Base-by-base conservation (phyloP, 2,329 filamentous ascomycete species). In the Fusarium coffeatum region DNA sequence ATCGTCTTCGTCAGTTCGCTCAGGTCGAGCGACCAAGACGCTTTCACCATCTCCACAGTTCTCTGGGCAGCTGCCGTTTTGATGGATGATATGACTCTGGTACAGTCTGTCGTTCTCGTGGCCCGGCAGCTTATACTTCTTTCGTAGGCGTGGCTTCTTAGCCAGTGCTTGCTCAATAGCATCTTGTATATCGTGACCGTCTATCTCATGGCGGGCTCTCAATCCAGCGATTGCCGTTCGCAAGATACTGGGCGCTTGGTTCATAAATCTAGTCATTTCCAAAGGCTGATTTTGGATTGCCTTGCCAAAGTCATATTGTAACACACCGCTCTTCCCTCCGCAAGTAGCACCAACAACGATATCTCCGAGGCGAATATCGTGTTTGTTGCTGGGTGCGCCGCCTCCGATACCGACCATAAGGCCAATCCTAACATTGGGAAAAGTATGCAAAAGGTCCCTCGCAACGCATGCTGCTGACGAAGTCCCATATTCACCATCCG, bases 281-380 rank as follows among this genome's bases (percentile, higher is more conserved):
- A 76, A 76, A 0, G 4, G 15, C 7, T 68, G 55, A 2, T 42
- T 54, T 27, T 77, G 71, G 1, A 74, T 55, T 1, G 54, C 43
- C 43, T 76, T 77, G 12, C 74, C 74, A 42, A 56, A 74, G 53
- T 77, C 74, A 27, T 76, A 77, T 11, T 77, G 73, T 3, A 77
- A 51, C 3, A 78, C 75, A 4, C 69, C 67, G 8, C 72, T 65
- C 1, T 57, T 48, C 0, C 68, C 64, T 3, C 57, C 34, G 2
- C 30, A 6, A 6, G 47, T 50, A 10, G 42, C 23, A 34, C 73
- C 72, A 0, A 77, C 72, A 1, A 76, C 70, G 1, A 77, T 23
- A 45, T 77, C 74, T 1, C 76, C 76, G 0, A 77, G 71, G 4
- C 80, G 76, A 1, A 83, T 76, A n/a, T 83, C 79, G 27, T 78